Base-by-base conservation (phyloP, 2,329 filamentous ascomycete species). In the Amylocarpus encephaloides region DNA sequence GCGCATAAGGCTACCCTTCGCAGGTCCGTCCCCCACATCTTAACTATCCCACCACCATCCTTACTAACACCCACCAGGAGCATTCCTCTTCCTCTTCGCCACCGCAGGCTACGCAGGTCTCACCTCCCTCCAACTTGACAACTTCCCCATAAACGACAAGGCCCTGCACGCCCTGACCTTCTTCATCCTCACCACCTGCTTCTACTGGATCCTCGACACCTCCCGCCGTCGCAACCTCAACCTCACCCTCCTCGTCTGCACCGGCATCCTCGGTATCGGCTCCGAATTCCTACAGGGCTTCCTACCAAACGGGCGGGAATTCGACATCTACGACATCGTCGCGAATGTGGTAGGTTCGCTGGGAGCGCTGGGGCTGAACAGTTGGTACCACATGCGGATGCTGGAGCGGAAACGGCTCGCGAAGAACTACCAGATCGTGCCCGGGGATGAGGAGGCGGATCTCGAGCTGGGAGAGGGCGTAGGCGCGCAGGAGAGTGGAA, bases 171-270 rank as follows among this genome's bases (percentile, higher is more conserved):
- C 87, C 61, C 55, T 90, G 51, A 91, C 87, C 62, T 97, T 98
- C 74, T 95, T 97, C 76, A 66, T 88, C 59, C 78, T 98, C 47
- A 95, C 92, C 13, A 70, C 87, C 57, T 72, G 79, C 60, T 97
- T 97, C 77, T 98, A 98, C 80, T 98, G 93, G 90, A 87, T 96
- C 66, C 72, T 96, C 62, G 93, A 98, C 68, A 94, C 90, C 46
- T 86, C 83, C 56, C 87, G 93, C 55, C 84, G 92, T 46, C 87
- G 92, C 59, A 85, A 83, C 16, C 74, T 95, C 43, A 86, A 98
- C 69, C 72, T 95, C 57, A 95, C 91, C 12, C 73, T 96, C 22
- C 67, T 89, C 18, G 75, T 89, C 53, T 94, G 89, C 71, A 94
- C 91, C 5, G 70, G 85, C 38, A 71, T 68, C 19, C 75, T 91